phyloP scores from a whole-genome alignment of 768 basidiomycete species.

The Lactarius akahatsu region DNA sequence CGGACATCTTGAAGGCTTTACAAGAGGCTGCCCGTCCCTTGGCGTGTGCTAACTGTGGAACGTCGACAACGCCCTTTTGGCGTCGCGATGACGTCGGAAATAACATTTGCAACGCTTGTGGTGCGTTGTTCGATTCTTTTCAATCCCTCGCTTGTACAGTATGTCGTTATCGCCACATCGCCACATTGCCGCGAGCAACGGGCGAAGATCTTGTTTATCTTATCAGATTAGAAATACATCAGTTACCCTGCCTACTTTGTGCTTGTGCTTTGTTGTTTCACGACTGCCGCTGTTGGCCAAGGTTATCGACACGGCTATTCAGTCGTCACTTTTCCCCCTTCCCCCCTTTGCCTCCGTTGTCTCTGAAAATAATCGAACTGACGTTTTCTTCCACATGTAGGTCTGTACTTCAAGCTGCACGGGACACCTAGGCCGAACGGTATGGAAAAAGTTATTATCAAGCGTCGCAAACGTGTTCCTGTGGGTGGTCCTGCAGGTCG shows the following conservation, averaged over 20 bases:
- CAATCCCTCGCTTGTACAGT: constrained; percentile 29
- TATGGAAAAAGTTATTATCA: too few species aligned
- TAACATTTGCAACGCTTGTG: constrained; percentile 94
- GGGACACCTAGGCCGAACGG: too few species aligned
- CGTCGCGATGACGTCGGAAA: constrained; percentile 87
- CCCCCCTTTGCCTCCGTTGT: neutral
- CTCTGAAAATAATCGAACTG: constrained; percentile 15
- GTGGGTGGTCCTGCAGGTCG: too few species aligned
- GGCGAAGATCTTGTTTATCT: constrained; percentile 26
- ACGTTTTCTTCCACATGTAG: constrained; percentile 45
- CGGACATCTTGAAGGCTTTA: too few species aligned
- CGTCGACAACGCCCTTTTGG: constrained; percentile 89
- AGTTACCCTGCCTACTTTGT: too few species aligned
- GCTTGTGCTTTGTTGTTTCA: constrained; percentile 14
- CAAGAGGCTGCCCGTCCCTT: too few species aligned
- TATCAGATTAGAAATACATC: constrained; percentile 28
- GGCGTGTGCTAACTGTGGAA: constrained; percentile 83
- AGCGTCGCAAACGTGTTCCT: too few species aligned
- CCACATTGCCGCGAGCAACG: constrained; percentile 14
- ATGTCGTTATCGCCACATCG: constrained; percentile 21
- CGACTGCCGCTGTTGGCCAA: neutral
- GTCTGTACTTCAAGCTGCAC: constrained; percentile 97
- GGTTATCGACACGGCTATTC: neutral
- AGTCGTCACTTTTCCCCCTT: too few species aligned
- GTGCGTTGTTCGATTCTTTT: constrained; percentile 48